phyloP scores from a whole-genome alignment of 352 stramenopile genomes.

The Pythium grandisporangium region DNA sequence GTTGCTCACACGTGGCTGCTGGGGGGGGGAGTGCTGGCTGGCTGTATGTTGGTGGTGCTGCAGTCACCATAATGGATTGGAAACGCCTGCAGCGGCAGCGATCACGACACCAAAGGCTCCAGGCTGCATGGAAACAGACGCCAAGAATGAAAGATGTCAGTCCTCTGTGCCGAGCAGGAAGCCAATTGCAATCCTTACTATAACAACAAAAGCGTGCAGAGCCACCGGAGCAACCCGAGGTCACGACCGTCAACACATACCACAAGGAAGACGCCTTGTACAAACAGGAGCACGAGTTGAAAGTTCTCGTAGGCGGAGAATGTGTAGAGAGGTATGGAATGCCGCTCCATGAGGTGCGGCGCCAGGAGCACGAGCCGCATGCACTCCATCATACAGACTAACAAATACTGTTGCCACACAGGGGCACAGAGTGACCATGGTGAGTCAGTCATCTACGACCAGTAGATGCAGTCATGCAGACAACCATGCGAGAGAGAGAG shows the following conservation, averaged over 20 bases:
- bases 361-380: constrained; percentile 57
- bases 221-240: no score
- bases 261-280: constrained; percentile 60
- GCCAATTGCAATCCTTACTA: not conserved
- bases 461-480: no score
- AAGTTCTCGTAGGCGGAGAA: constrained; percentile 70
- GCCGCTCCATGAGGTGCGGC: constrained; percentile 53
- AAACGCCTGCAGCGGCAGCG: constrained; percentile 35
- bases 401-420: constrained; percentile 33
- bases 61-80: constrained; percentile 53
- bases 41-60: not conserved
- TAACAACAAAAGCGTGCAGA: no score
- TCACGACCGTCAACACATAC: constrained; percentile 22
- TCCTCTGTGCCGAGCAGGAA: not conserved
- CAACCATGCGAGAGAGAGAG: no score
- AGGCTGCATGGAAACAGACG: constrained; percentile 23
- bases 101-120: constrained; percentile 61
- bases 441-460: no score
- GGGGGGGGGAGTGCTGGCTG: not conserved
- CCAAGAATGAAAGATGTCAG: constrained; percentile 1
- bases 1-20: no score
- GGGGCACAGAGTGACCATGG: not conserved
- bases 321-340: constrained; percentile 34
- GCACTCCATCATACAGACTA: constrained; percentile 65
- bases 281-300: constrained; percentile 49